Percentiles rank a stretch among this genome's conserved stretches.
Evolutionary conservation across 371 early-diverging fungal species (phyloP).

Genomic region (Catenaria anguillulae): DNA sequence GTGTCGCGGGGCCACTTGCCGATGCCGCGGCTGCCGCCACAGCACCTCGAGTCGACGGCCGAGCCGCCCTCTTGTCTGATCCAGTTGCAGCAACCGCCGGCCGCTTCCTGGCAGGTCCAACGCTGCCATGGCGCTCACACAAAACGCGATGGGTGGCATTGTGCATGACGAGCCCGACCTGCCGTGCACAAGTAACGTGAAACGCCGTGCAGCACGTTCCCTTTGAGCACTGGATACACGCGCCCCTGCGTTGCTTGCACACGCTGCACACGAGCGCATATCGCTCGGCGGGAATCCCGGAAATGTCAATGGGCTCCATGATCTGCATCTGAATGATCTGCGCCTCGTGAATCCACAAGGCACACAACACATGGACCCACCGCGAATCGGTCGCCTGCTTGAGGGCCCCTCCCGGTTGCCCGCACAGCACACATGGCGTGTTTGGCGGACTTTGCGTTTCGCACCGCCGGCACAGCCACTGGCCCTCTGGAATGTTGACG

Average conservation of each 20-base stretch:
- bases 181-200: slow-evolving; percentile 88
- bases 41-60: too few relatives aligned
- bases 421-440: slow-evolving; percentile 57
- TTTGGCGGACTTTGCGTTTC: slow-evolving; percentile 50
- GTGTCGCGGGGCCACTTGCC: too few relatives aligned
- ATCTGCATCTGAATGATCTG: slow-evolving; percentile 71
- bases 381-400: slow-evolving; percentile 82
- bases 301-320: slow-evolving; percentile 93
- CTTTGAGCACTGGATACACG: slow-evolving; percentile 87
- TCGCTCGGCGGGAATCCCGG: slow-evolving; percentile 70
- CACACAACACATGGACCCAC: slow-evolving; percentile 95
- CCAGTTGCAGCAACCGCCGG: too few relatives aligned
- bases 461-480: slow-evolving; percentile 96
- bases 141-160: slow-evolving; percentile 15
- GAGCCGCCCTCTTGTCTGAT: too few relatives aligned
- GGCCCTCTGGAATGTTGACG: slow-evolving; percentile 97
- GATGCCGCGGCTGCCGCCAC: too few relatives aligned
- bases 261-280: slow-evolving; percentile 82
- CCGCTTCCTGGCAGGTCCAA: too few relatives aligned
- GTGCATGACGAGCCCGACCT: slow-evolving; percentile 73
- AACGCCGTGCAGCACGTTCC: slow-evolving; percentile 77
- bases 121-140: slow-evolving; percentile 76
- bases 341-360: slow-evolving; percentile 93
- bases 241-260: slow-evolving; percentile 71
- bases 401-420: slow-evolving; percentile 89